Evolutionary conservation across 371 early-diverging fungal species (phyloP).

Genomic region (Lichtheimia hyalospora): DNA sequence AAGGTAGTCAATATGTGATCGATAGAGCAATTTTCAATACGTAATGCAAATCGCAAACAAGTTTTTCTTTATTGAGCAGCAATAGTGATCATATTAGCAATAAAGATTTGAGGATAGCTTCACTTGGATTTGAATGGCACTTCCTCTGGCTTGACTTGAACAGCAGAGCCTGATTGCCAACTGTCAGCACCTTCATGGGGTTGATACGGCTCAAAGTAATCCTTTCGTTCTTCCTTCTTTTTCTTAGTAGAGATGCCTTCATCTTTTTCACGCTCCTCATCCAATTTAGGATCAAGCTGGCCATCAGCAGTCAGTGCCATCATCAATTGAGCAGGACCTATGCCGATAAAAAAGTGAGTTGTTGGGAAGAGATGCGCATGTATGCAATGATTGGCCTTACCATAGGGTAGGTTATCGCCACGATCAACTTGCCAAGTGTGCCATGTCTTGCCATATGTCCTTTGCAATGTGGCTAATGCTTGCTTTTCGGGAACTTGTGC

Average conservation of each 20-base stretch:
- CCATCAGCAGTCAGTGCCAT: conserved; percentile 19
- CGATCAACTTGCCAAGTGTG: conserved; percentile 28
- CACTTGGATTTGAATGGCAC: too few relatives aligned
- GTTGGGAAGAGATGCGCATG: background rate
- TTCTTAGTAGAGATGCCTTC: conserved; percentile 13
- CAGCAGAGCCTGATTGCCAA: conserved; percentile 1
- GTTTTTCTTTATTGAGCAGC: too few relatives aligned
- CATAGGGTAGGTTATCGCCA: conserved; percentile 12
- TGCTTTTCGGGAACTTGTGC: conserved; percentile 25
- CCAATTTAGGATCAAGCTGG: conserved; percentile 15
- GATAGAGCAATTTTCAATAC: too few relatives aligned
- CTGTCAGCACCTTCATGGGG: conserved; percentile 16
- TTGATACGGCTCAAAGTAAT: conserved; percentile 8
- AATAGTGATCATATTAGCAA: too few relatives aligned
- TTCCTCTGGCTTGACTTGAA: too few relatives aligned
- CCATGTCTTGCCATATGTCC: conserved; percentile 28
- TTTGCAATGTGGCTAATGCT: conserved; percentile 15
- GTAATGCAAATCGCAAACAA: too few relatives aligned
- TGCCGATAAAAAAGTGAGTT: background rate
- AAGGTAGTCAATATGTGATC: too few relatives aligned
- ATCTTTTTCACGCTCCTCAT: conserved; percentile 6
- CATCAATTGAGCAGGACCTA: conserved; percentile 28
- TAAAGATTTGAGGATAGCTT: too few relatives aligned
- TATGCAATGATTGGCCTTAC: conserved; percentile 1
- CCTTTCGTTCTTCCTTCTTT: conserved; percentile 18